A percentile compares a stretch with the other conserved stretches of the same genome.
These are phyloP conservation scores for Sphenostylis stenocarpa DNA, from an alignment of 306 rosid genomes.

Conservation along the genomic window DNA sequence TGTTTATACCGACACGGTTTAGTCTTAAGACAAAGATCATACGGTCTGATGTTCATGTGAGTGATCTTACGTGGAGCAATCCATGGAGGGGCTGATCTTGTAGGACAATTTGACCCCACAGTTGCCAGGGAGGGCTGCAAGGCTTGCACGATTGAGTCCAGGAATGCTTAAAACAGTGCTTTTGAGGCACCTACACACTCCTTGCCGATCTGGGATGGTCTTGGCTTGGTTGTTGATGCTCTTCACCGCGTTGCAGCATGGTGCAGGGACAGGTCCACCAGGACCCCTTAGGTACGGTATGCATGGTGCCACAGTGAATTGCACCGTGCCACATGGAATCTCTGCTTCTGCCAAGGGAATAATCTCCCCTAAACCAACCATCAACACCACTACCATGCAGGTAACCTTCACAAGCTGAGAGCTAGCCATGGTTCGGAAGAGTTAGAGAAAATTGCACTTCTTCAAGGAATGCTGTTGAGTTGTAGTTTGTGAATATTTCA, in stretches of 20 bases:
- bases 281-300: not conserved
- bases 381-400: conserved; percentile 10
- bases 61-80: conserved; percentile 38
- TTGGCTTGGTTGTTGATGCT: not conserved
- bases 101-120: conserved; percentile 46
- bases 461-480: too few species aligned
- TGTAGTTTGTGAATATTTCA: not conserved
- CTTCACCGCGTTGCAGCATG: conserved; percentile 25
- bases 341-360: conserved; percentile 15
- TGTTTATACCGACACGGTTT: too few species aligned
- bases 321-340: conserved; percentile 8
- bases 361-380: not conserved
- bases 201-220: conserved; percentile 17
- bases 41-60: not conserved
- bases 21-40: too few species aligned
- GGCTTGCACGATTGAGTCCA: not conserved
- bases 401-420: not conserved
- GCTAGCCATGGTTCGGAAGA: conserved; percentile 19
- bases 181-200: conserved; percentile 28
- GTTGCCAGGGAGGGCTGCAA: not conserved
- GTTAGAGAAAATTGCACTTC: not conserved
- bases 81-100: conserved; percentile 40
- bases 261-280: not conserved
- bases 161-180: not conserved
- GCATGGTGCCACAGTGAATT: conserved; percentile 6